phyloP scores from a whole-genome alignment of 2,329 filamentous ascomycete species.

The Diaporthe citrichinensis region DNA sequence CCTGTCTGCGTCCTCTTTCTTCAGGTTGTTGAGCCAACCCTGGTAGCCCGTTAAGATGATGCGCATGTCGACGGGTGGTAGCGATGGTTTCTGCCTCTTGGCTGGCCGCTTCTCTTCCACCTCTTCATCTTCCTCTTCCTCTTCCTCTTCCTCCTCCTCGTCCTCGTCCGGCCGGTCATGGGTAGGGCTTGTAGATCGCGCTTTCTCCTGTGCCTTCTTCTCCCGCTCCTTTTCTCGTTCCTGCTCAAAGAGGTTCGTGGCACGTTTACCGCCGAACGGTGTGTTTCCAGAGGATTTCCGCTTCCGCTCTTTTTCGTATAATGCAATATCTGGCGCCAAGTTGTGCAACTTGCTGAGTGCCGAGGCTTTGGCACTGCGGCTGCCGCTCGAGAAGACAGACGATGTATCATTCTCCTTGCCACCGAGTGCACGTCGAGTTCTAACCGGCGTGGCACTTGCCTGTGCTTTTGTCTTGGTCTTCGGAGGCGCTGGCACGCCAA shows the following conservation, averaged over 20 bases:
- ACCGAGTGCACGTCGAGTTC: conserved; percentile 62
- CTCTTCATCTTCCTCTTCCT: conserved; percentile 63
- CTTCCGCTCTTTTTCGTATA: conserved; percentile 96
- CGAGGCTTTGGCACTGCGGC: conserved; percentile 89
- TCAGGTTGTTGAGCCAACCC: conserved; percentile 81
- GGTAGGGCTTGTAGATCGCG: conserved; percentile 56
- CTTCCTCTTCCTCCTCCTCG: conserved; percentile 58
- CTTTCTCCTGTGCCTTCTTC: conserved; percentile 47
- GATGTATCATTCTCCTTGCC: conserved; percentile 91
- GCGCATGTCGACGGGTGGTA: conserved; percentile 78
- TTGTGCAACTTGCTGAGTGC: conserved; percentile 83
- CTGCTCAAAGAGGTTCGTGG: conserved; percentile 71
- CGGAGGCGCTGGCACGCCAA: conserved; percentile 50
- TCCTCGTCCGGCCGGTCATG: conserved; percentile 48
- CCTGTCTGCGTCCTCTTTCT: conserved; percentile 84
- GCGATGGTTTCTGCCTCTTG: conserved; percentile 74
- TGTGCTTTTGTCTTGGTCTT: conserved; percentile 39
- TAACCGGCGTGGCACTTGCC: conserved; percentile 55
- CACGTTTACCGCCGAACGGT: conserved; percentile 75
- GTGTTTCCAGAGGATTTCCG: conserved; percentile 67
- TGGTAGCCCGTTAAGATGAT: conserved; percentile 88
- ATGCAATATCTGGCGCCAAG: conserved; percentile 85
- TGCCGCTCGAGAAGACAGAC: conserved; percentile 74
- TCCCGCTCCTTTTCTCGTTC: conserved; percentile 53
- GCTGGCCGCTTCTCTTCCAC: conserved; percentile 65